Base-by-base conservation (phyloP, 176 grass and related monocot species). In the Rhynchospora breviuscula region DNA sequence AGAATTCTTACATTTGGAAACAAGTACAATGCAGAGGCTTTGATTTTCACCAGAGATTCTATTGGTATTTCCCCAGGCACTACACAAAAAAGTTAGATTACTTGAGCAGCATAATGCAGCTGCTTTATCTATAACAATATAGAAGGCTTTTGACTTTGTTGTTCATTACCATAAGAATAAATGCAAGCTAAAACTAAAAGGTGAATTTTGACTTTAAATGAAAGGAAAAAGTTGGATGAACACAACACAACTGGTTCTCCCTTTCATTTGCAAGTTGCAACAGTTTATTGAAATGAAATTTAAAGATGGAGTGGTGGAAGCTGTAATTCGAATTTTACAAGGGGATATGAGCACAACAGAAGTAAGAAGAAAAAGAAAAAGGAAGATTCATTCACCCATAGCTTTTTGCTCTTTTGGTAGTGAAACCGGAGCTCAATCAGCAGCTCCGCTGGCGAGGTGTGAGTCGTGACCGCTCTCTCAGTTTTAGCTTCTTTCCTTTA, bases 1-100 rank as follows among this genome's bases (percentile, higher is more conserved):
- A 51, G 35, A 63, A 7, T 81, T 89, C 88, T 90, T 90, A 94
- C 93, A 59, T 84, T 57, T 64, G 84, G 43, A 25, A 68, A 87
- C 67, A 85, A 85, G 78, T 15, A 33, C 6, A 84, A 43, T 19
- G 84, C 49, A 82, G 81, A 57, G 84, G 85, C 14, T 88, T 88
- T 82, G 9, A 85, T 3, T 31, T 82, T 80, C 56, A 83, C 64
- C 26, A 81, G 67, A 78, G 89, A 80, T 35, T 9, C 74, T 33
- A 72, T 10, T 17, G 90, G 26, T 79, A 83, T 35, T 58, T 80
- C 81, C 13, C 62, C 70, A 58, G 47, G 18, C 71, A 85, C 73
- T 63, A 53, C 60, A 62, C 18, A 53, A 78, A 81, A 75, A 47
- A 59, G 7, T 44, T 60, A 63, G 19, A 63, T 62, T 21, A 81